Evolutionary conservation across 768 basidiomycete species (phyloP).

Genomic region (Pseudohyphozyma bogoriensis): DNA sequence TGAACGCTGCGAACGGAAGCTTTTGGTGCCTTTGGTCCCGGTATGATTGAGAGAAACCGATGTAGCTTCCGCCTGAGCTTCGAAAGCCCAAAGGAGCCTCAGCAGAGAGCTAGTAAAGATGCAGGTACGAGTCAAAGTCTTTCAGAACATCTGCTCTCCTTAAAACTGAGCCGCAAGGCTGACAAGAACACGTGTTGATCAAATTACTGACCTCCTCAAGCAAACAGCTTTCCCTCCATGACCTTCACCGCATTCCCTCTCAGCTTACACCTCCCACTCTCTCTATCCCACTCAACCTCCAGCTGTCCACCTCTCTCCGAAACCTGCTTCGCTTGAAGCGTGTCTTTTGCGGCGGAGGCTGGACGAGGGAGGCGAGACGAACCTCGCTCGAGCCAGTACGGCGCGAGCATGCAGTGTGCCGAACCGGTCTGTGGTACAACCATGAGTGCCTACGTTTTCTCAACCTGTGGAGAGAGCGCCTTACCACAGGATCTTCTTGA

Average conservation of each 20-base stretch:
- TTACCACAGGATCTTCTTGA: constrained; percentile 36
- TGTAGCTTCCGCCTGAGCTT: too few species aligned
- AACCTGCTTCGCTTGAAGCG: constrained; percentile 11
- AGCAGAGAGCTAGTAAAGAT: too few species aligned
- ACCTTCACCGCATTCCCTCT: constrained; percentile 5
- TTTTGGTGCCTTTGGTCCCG: too few species aligned
- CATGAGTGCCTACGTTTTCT: neutral
- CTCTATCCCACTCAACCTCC: neutral
- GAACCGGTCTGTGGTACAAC: constrained; percentile 33
- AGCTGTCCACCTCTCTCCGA: constrained; percentile 7
- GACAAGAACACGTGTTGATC: too few species aligned
- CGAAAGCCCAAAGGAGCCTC: too few species aligned
- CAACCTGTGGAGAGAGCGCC: neutral
- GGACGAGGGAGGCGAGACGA: neutral
- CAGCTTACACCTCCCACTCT: constrained; percentile 2
- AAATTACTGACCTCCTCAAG: too few species aligned
- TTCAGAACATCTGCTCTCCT: too few species aligned
- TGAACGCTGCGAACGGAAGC: too few species aligned
- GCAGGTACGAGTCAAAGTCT: too few species aligned
- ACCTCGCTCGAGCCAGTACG: constrained; percentile 31
- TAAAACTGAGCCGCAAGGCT: too few species aligned
- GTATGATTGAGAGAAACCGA: too few species aligned
- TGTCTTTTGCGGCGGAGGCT: neutral
- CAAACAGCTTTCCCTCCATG: too few species aligned
- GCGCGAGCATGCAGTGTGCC: constrained; percentile 34